Evolutionary conservation across 352 stramenopile genomes (phyloP).

Genomic region (Phytophthora pseudosyringae): DNA sequence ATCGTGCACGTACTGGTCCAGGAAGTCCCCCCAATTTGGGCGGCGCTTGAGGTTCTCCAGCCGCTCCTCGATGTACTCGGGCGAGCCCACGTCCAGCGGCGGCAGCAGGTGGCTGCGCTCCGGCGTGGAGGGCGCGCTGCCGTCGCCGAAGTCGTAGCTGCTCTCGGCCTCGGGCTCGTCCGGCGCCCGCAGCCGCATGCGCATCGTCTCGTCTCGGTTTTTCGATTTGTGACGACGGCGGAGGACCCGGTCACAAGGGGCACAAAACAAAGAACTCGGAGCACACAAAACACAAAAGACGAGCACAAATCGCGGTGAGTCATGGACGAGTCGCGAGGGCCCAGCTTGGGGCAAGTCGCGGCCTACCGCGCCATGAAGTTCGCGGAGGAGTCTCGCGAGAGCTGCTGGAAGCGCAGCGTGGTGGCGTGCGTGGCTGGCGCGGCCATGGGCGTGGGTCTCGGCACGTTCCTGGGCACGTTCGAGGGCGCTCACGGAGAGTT

Average conservation of each 20-base stretch:
- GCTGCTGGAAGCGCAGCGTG: constrained; percentile 87
- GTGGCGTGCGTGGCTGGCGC: constrained; percentile 74
- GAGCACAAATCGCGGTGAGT: background rate
- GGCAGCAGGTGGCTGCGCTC: constrained; percentile 34
- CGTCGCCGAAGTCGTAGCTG: constrained; percentile 35
- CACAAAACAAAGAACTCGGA: no score
- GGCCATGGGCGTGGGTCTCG: constrained; percentile 81
- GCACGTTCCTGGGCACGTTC: constrained; percentile 89
- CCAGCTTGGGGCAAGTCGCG: constrained; percentile 44
- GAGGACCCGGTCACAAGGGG: no score
- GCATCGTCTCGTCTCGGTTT: constrained; percentile 42
- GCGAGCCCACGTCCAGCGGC: constrained; percentile 73
- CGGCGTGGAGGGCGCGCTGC: constrained; percentile 23
- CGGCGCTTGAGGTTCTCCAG: constrained; percentile 88
- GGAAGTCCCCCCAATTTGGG: constrained; percentile 59
- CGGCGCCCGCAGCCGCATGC: constrained; percentile 69
- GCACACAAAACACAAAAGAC: no score
- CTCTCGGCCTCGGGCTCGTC: constrained; percentile 56
- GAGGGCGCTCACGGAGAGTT: constrained; percentile 87
- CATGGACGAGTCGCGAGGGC: constrained; percentile 30
- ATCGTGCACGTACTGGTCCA: constrained; percentile 79
- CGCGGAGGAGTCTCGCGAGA: constrained; percentile 79
- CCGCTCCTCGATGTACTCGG: constrained; percentile 86
- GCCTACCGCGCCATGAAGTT: constrained; percentile 70
- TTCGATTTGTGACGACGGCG: background rate